These are phyloP conservation scores for Solanum hybrid DNA, from an alignment of 305 asterid genomes.

Conservation along the genomic window DNA sequence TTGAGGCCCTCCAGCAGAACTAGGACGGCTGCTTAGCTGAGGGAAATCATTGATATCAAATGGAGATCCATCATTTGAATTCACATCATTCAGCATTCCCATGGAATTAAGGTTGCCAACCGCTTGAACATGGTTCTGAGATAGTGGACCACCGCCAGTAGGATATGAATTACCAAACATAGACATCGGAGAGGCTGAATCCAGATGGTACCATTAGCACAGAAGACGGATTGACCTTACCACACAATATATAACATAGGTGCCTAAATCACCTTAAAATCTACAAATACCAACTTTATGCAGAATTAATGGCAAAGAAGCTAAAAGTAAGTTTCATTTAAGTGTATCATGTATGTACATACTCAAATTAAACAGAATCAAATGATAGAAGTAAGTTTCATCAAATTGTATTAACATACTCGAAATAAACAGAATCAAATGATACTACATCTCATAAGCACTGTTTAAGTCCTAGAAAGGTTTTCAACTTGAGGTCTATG, in stretches of 20 bases:
- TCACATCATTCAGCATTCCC: conserved; percentile 84
- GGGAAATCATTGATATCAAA: conserved; percentile 98
- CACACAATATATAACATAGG: neutral
- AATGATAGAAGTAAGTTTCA: neutral
- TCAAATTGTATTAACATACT: neutral
- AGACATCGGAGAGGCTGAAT: conserved; percentile 91
- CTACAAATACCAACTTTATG: neutral
- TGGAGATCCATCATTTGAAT: conserved; percentile 79
- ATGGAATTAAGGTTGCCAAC: conserved; percentile 59
- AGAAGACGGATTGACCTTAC: neutral
- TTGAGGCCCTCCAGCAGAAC: conserved; percentile 97
- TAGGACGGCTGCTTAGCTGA: conserved; percentile 85
- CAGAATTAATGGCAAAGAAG: neutral
- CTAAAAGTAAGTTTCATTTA: neutral
- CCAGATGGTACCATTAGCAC: conserved; percentile 21
- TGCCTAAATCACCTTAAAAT: neutral
- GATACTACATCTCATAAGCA: neutral
- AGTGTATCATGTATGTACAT: neutral
- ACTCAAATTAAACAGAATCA: neutral
- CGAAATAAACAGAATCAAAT: neutral
- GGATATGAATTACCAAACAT: conserved; percentile 85
- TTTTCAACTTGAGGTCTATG: neutral
- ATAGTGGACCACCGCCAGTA: conserved; percentile 72
- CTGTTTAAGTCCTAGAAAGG: neutral
- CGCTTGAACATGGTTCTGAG: conserved; percentile 78